phyloP scores from a whole-genome alignment of 257 asterid genomes.

The Solanum bukasovii region DNA sequence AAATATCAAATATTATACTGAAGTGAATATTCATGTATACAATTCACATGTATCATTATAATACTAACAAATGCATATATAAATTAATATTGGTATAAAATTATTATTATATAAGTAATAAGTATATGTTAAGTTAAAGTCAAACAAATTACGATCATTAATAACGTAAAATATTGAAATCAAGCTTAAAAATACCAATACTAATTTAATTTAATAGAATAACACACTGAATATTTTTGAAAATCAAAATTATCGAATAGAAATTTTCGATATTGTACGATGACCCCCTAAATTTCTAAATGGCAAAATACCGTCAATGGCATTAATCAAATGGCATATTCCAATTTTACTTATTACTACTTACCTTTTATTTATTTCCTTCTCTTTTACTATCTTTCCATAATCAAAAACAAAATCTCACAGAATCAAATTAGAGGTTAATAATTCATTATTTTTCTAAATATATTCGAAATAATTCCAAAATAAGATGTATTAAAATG shows the following conservation, averaged over 20 bases:
- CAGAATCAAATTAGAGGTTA: neutral
- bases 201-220: neutral
- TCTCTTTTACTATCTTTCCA: neutral
- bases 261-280: rapidly evolving
- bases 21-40: neutral
- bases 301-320: neutral
- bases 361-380: neutral
- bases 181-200: neutral
- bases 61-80: too few relatives aligned
- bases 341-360: neutral
- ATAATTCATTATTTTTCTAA: neutral
- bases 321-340: neutral
- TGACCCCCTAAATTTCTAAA: neutral
- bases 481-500: neutral
- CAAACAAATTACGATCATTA: neutral
- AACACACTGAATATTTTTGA: neutral
- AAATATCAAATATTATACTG: neutral
- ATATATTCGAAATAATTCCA: neutral
- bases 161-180: too few relatives aligned
- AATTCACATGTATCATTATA: neutral
- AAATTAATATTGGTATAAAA: too few relatives aligned
- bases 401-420: neutral
- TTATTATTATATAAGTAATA: too few relatives aligned
- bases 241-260: neutral
- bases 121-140: neutral